A percentile compares a stretch with the other conserved stretches of the same genome.
Evolutionary conservation across 2,329 filamentous ascomycete species (phyloP).

Genomic region (Fusarium guadeloupense): DNA sequence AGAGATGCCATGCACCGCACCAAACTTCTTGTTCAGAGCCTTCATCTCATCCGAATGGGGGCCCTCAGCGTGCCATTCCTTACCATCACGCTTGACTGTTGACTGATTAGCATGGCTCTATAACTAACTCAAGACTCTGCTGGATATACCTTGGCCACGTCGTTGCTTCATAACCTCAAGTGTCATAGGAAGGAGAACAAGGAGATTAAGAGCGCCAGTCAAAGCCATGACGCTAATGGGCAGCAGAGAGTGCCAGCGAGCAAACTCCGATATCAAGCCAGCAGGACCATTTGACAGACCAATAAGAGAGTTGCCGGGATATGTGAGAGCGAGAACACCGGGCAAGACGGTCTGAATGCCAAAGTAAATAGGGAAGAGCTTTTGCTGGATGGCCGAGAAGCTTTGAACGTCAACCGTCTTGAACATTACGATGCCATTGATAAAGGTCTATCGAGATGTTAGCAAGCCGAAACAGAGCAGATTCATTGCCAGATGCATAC

Average conservation of each 20-base stretch:
- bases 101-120: constrained; percentile 20
- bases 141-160: constrained; percentile 76
- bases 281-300: constrained; percentile 58
- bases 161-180: constrained; percentile 77
- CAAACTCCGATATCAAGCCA: constrained; percentile 67
- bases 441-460: constrained; percentile 69
- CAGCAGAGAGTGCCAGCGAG: constrained; percentile 70
- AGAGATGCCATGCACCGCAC: constrained; percentile 81
- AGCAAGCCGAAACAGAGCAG: background rate
- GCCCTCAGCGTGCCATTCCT: constrained; percentile 80
- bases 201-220: constrained; percentile 75
- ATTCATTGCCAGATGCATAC: constrained; percentile 49
- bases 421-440: constrained; percentile 79
- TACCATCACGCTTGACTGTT: constrained; percentile 84
- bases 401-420: constrained; percentile 78
- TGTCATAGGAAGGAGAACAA: constrained; percentile 78
- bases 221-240: constrained; percentile 76
- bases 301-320: constrained; percentile 69
- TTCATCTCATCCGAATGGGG: constrained; percentile 89
- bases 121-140: background rate
- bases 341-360: constrained; percentile 81
- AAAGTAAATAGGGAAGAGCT: constrained; percentile 91
- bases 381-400: constrained; percentile 82
- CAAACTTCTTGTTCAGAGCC: constrained; percentile 80
- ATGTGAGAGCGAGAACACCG: constrained; percentile 78